A percentile compares a stretch with the other conserved stretches of the same genome.
Conservation (phyloP, 805 yeast genomes). For the Hanseniaspora opuntiae region DNA sequence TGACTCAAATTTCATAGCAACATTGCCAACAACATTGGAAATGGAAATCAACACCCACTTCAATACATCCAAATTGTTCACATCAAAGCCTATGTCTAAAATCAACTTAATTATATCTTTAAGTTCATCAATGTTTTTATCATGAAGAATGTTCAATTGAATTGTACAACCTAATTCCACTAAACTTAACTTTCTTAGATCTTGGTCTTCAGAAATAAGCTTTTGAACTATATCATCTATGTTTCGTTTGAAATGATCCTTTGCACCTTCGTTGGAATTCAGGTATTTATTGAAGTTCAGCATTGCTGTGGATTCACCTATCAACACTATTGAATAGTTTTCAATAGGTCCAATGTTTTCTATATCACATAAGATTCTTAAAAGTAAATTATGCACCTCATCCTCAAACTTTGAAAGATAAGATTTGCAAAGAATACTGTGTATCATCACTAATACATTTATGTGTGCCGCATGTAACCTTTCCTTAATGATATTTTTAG, state of each 20-base stretch:
- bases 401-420: neutral
- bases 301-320: neutral
- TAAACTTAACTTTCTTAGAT: neutral
- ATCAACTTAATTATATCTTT: neutral
- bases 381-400: neutral
- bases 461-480: slow-evolving; percentile 39
- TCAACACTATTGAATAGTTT: neutral
- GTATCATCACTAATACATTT: slow-evolving; percentile 52
- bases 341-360: neutral
- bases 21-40: neutral
- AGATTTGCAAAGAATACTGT: slow-evolving; percentile 28
- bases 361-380: neutral
- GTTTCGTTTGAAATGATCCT: neutral
- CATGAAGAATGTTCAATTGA: neutral
- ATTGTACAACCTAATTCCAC: neutral
- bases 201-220: neutral
- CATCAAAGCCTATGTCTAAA: neutral
- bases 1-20: neutral
- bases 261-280: no score
- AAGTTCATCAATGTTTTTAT: neutral
- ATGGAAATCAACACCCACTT: slow-evolving; percentile 5
- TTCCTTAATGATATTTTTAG: slow-evolving; percentile 26
- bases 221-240: neutral
- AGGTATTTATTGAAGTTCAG: neutral
- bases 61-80: neutral